A percentile compares a stretch with the other conserved stretches of the same genome.
Conservation (phyloP, 768 basidiomycete species). For the Lentinula edodes region DNA sequence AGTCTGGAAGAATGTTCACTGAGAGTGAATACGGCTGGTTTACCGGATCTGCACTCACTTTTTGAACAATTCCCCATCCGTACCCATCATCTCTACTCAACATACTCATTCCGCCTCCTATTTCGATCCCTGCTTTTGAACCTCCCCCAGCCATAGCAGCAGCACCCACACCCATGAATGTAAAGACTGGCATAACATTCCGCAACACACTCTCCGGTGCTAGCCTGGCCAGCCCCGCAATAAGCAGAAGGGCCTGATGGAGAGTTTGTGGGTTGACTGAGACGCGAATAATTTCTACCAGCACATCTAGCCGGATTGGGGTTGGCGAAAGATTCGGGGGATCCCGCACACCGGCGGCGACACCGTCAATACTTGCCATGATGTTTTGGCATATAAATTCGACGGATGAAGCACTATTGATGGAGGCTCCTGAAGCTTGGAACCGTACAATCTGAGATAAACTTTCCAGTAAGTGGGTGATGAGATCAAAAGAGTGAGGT, state of each 20-base stretch:
- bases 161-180: constrained; percentile 75
- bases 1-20: constrained; percentile 45
- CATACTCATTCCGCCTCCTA: background rate
- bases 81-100: constrained; percentile 70
- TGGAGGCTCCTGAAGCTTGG: constrained; percentile 29
- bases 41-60: constrained; percentile 38
- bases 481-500: constrained; percentile 65
- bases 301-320: constrained; percentile 71
- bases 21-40: background rate
- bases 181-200: constrained; percentile 97
- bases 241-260: constrained; percentile 84
- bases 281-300: constrained; percentile 85
- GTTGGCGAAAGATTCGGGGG: constrained; percentile 46
- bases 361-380: background rate
- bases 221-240: constrained; percentile 77
- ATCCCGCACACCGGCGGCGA: constrained; percentile 30
- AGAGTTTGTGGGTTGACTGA: constrained; percentile 92
- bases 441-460: constrained; percentile 50
- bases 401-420: background rate
- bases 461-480: constrained; percentile 67
- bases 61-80: constrained; percentile 92
- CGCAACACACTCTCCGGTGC: constrained; percentile 89
- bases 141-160: background rate
- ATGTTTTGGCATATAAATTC: constrained; percentile 2
- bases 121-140: background rate